These are phyloP conservation scores for Bassia scoparia DNA, from an alignment of 148 eudicot genomes.

Conservation along the genomic window DNA sequence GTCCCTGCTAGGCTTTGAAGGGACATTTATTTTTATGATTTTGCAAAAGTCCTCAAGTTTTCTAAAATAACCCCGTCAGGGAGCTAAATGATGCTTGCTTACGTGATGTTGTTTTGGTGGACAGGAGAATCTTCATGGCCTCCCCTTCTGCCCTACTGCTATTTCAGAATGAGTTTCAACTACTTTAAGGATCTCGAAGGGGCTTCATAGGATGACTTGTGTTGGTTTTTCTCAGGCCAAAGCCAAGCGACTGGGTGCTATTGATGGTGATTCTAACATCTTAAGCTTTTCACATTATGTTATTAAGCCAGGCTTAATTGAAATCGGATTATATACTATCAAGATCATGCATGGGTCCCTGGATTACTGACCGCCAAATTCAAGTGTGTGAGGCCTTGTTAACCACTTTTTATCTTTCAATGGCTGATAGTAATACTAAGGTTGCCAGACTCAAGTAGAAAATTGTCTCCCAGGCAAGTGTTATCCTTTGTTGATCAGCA, in stretches of 20 bases:
- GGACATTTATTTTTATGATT: neutral
- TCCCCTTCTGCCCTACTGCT: neutral
- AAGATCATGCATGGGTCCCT: neutral
- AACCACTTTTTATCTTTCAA: neutral
- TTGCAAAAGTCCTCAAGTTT: neutral
- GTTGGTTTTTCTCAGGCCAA: neutral
- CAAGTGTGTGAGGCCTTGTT: neutral
- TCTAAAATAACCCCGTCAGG: too few species aligned
- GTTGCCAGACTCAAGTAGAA: too few species aligned
- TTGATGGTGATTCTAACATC: neutral
- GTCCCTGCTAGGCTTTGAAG: neutral
- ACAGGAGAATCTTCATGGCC: neutral
- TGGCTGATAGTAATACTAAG: neutral
- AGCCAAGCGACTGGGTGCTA: neutral
- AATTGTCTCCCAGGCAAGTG: neutral
- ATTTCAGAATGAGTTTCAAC: neutral
- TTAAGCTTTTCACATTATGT: too few species aligned
- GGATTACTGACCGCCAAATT: neutral
- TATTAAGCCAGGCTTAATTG: neutral
- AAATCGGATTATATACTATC: neutral
- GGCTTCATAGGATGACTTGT: neutral
- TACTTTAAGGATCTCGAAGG: neutral
- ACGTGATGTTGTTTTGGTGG: neutral
- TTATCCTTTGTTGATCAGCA: too few species aligned
- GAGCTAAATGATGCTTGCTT: neutral